Evolutionary conservation across 2,329 filamentous ascomycete genomes (phyloP), one percentile per base, ranked within the genome.

Genomic region (Hysterium pulicare): DNA sequence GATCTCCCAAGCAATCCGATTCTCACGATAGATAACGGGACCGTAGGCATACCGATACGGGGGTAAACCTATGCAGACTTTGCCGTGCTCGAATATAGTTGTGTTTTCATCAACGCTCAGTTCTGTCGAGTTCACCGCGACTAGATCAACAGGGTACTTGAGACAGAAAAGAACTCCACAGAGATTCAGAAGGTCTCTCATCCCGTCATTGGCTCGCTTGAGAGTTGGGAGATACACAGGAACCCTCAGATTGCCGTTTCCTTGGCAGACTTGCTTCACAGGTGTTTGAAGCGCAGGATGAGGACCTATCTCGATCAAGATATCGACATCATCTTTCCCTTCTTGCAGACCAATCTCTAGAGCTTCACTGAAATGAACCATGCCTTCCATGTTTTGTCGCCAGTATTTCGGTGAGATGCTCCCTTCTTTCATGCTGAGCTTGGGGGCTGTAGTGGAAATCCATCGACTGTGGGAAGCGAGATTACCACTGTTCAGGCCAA

Each of bases 261-360:
- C 2, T 15, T 15, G 21, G 61, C 54, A 53, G 1, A 58, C 71
- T 39, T 72, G 61, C 2, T 45, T 55, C 0, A 64, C 59, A 0
- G 74, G 72, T 0, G 63, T 62, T 41, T 67, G 69, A 3, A 77
- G 59, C 3, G 70, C 64, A 0, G 70, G 65, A 45, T 74, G 71
- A 4, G 71, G 69, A 13, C 55, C 55, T 24, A 55, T 41, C 20
- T 58, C 55, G 2, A 58, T 9, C 4, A 58, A 15, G 13, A 48
- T 20, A 30, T 47, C 34, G 20, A 31, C 11, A 9, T 19, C 2
- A 20, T 4, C 3, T 38, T 16, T 0, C 19, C 26, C 8, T 11
- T 4, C 7, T 7, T 10, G 13, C 7, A 46, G 11, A 3, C 42
- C 4, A 1, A 38, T 38, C 8, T 13, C 10, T 5, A 54, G 23